These are phyloP conservation scores for Graphiopsis chlorocephala DNA, from an alignment of 2,329 filamentous ascomycete genomes.

Conservation along the genomic window DNA sequence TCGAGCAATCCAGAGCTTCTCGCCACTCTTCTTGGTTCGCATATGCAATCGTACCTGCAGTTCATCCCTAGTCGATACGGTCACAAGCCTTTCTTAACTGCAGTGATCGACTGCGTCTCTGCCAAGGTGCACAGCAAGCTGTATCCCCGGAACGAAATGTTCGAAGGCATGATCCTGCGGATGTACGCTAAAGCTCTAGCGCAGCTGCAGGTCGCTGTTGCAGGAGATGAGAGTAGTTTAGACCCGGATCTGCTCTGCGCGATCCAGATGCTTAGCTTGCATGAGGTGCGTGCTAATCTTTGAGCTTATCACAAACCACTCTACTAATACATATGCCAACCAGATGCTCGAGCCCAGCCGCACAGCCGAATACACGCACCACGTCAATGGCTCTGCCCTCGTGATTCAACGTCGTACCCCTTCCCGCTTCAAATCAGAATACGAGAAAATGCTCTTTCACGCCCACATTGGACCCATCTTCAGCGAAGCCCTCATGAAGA, in stretches of 20 bases:
- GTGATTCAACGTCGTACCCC: constrained; percentile 35
- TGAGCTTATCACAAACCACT: not conserved
- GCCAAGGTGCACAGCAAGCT: constrained; percentile 24
- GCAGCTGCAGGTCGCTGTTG: constrained; percentile 23
- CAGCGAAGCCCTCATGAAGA: constrained; percentile 25
- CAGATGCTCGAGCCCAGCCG: constrained; percentile 33
- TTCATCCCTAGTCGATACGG: constrained; percentile 28
- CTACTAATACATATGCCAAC: not conserved
- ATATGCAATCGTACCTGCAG: constrained; percentile 25
- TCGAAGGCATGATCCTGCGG: constrained; percentile 8
- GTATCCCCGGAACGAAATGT: constrained; percentile 13
- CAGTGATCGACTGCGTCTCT: constrained; percentile 25
- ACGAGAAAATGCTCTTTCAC: constrained; percentile 38
- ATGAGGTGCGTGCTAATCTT: constrained; percentile 24
- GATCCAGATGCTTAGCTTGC: constrained; percentile 23
- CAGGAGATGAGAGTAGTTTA: constrained; percentile 9
- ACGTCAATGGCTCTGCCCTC: constrained; percentile 33
- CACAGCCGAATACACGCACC: constrained; percentile 33
- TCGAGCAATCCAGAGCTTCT: constrained; percentile 7
- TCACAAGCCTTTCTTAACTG: constrained; percentile 22
- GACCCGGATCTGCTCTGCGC: constrained; percentile 27
- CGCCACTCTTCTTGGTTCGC: constrained; percentile 16
- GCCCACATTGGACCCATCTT: constrained; percentile 35
- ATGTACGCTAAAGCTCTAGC: constrained; percentile 27
- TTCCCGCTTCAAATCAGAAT: constrained; percentile 33